Conservation (phyloP, 2,329 filamentous ascomycete genomes). For the Aspergillus tanneri region DNA sequence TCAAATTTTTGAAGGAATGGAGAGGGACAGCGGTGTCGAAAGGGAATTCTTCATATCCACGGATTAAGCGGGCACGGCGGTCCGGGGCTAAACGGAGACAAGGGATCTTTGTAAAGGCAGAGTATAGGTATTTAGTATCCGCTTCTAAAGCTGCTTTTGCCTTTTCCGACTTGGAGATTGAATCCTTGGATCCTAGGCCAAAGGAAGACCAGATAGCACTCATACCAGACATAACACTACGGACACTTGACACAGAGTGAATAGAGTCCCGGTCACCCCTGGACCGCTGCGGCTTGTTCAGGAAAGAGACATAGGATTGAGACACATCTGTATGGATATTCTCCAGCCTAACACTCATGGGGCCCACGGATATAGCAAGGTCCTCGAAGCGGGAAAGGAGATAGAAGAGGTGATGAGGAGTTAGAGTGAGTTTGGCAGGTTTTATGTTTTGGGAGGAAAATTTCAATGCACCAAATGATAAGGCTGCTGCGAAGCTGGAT, state of each 20-base stretch:
- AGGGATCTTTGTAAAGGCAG: conserved; percentile 96
- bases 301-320: conserved; percentile 90
- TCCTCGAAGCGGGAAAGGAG: conserved; percentile 94
- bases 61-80: conserved; percentile 83
- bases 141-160: conserved; percentile 81
- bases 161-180: conserved; percentile 79
- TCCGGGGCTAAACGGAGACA: conserved; percentile 89
- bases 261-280: conserved; percentile 88
- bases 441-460: conserved; percentile 84
- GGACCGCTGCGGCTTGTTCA: conserved; percentile 77
- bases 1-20: conserved; percentile 96
- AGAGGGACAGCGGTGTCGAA: conserved; percentile 96
- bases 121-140: conserved; percentile 95
- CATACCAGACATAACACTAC: conserved; percentile 97
- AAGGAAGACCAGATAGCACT: conserved; percentile 88
- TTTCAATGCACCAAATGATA: conserved; percentile 80
- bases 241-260: conserved; percentile 91
- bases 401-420: conserved; percentile 95
- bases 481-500: conserved; percentile 72
- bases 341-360: conserved; percentile 93
- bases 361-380: conserved; percentile 82
- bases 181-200: conserved; percentile 75
- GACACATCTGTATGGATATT: conserved; percentile 87
- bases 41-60: conserved; percentile 94
- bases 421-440: conserved; percentile 86